Percentiles rank a stretch among this genome's conserved stretches.
These are phyloP conservation scores for Rhizophora mangle DNA, from an alignment of 345 rosid genomes.

Conservation along the genomic window DNA sequence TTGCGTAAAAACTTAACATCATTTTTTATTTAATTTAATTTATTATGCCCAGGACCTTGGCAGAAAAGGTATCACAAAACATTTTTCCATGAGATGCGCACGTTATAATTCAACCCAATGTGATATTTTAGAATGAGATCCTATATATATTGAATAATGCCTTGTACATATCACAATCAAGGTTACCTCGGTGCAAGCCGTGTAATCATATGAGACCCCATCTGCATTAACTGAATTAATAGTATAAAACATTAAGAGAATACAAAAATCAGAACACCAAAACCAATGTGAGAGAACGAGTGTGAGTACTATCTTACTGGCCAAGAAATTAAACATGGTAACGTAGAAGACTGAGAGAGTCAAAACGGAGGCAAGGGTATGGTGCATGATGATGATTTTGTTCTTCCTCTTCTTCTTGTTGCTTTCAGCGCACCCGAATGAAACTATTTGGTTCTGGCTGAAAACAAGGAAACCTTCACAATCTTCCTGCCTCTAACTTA, in stretches of 20 bases:
- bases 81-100: too few species aligned
- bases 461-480: not conserved
- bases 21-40: too few species aligned
- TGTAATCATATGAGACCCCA: conserved; percentile 66
- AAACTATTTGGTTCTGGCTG: not conserved
- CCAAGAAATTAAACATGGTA: conserved; percentile 26
- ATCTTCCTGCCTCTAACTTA: not conserved
- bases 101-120: not conserved
- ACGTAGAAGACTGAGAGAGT: conserved; percentile 28
- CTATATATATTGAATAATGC: not conserved
- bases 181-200: conserved; percentile 66
- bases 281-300: not conserved
- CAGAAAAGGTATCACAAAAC: too few species aligned
- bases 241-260: not conserved
- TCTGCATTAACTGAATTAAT: conserved; percentile 36
- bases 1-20: too few species aligned
- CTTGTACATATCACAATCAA: not conserved
- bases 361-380: not conserved
- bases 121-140: not conserved
- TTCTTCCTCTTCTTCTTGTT: not conserved
- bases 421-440: not conserved
- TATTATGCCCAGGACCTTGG: too few species aligned
- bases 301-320: conserved; percentile 42
- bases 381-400: conserved; percentile 19
- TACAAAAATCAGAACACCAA: not conserved